A percentile compares a stretch with the other conserved stretches of the same genome.
Evolutionary conservation across 2,329 filamentous ascomycete genomes (phyloP).

Genomic region (Dothistroma septosporum): DNA sequence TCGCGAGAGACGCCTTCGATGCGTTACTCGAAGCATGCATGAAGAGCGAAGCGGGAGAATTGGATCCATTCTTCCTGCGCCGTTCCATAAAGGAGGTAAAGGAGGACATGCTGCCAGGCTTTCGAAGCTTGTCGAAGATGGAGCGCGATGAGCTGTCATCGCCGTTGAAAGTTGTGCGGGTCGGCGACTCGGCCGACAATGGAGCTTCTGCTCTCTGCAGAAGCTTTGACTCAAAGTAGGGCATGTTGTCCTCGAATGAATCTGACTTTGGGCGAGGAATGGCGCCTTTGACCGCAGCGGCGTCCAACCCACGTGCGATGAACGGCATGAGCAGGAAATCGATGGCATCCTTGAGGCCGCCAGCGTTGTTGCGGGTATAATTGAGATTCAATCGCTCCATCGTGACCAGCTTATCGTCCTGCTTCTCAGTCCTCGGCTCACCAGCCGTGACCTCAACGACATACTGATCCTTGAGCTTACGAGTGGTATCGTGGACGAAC

Average conservation of each 20-base stretch:
- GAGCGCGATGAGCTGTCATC: conserved; percentile 76
- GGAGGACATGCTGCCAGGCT: conserved; percentile 89
- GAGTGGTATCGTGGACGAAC: conserved; percentile 73
- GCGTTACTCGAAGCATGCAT: conserved; percentile 81
- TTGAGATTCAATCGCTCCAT: conserved; percentile 48
- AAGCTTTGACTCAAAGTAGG: conserved; percentile 95
- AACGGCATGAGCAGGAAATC: conserved; percentile 86
- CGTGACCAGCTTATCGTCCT: conserved; percentile 40
- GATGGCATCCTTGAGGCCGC: conserved; percentile 89
- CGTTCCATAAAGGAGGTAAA: conserved; percentile 94
- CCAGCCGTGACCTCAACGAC: conserved; percentile 81
- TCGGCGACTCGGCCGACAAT: conserved; percentile 77
- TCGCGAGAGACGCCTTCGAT: conserved; percentile 92
- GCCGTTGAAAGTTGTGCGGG: conserved; percentile 74
- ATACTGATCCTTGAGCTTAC: conserved; percentile 84
- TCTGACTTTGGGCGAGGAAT: conserved; percentile 98
- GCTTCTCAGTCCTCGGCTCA: conserved; percentile 41
- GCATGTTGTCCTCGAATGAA: conserved; percentile 94
- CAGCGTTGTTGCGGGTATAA: conserved; percentile 95
- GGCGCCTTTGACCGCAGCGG: conserved; percentile 82
- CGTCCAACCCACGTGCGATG: conserved; percentile 83
- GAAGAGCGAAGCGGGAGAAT: conserved; percentile 70
- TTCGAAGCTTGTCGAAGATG: conserved; percentile 86
- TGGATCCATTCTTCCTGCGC: conserved; percentile 88
- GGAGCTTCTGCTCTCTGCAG: conserved; percentile 85